Percentiles rank a stretch among this genome's conserved stretches.
These are phyloP conservation scores for Saccharum spontaneum DNA, from an alignment of 176 grass and related monocot species.

Conservation along the genomic window DNA sequence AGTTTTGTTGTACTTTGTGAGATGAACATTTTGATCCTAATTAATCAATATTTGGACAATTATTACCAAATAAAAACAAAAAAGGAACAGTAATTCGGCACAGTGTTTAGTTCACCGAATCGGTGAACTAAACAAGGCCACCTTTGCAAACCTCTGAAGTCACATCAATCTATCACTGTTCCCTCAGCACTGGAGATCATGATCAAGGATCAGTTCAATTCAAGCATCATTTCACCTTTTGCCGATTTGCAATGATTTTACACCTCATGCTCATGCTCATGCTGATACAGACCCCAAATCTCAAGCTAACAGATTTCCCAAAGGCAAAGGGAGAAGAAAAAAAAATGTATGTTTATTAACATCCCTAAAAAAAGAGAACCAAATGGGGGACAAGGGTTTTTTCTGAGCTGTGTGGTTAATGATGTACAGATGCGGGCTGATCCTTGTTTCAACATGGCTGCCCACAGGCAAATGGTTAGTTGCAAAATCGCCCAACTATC, in stretches of 20 bases:
- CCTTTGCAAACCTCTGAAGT: constrained; percentile 52
- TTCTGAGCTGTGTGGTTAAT: constrained; percentile 43
- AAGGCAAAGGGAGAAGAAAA: constrained; percentile 31
- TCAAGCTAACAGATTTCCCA: constrained; percentile 13
- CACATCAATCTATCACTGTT: constrained; percentile 44
- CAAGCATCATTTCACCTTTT: constrained; percentile 36
- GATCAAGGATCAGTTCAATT: constrained; percentile 31
- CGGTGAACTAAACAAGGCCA: too few relatives aligned
- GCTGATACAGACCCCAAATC: background rate
- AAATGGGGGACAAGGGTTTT: background rate
- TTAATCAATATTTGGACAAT: too few relatives aligned
- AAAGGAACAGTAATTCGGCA: too few relatives aligned
- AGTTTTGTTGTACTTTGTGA: too few relatives aligned
- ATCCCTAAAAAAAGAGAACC: background rate
- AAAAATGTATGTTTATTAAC: constrained; percentile 4
- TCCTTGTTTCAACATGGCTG: constrained; percentile 25
- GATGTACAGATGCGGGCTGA: constrained; percentile 13
- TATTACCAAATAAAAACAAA: too few relatives aligned
- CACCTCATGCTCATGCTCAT: constrained; percentile 36
- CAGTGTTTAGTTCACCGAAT: too few relatives aligned
- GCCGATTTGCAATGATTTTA: constrained; percentile 46
- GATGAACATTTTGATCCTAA: too few relatives aligned
- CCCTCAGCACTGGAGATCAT: constrained; percentile 39
- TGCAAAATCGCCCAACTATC: constrained; percentile 55
- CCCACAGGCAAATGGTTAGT: constrained; percentile 33